Base-by-base conservation (phyloP, 176 grass and related monocot species). In the Luzula sylvatica region DNA sequence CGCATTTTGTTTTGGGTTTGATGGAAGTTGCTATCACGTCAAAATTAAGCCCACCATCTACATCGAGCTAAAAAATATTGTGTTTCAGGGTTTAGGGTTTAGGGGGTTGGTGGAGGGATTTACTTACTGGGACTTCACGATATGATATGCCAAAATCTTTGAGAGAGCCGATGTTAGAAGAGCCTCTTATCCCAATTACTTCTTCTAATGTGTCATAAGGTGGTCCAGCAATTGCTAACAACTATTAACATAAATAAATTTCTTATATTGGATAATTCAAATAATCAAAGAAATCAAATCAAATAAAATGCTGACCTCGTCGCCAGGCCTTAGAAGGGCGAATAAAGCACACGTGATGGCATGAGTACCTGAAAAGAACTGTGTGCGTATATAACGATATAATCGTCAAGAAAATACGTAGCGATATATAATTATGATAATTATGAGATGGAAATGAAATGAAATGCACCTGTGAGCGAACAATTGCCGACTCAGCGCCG, bases 311-410 rank as follows among this genome's bases (percentile, higher is more conserved):
- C 3, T 56, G 29, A 96, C 92, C 81, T 90, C 85, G 56, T 90
- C 67, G 1, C 81, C 92, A 50, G 85, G 92, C 42, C 81, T 85
- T 44, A 96, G 39, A 14, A 96, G 63, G 18, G 92, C 85, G 46
- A 96, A 96, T 41, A 96, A 42, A 38, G 92, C 85, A 73, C 81
- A 96, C 3, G 92, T 53, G 19, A 96, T 96, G 39, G 92, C 85
- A 20, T 90, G 92, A 3, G 85, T 90, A 42, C 92, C 92, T 20
- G 85, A 96, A 63, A 96, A 96, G 50, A 90, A 98, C 85, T 90
- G 61, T 14, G 5, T 35, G 30, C 9, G 30, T 2, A 35, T 4
- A 39, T 20, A 21, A 48, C 53, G 12, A 73, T 7, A 24, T 14
- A n/a, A 53, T 55, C 12, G 44, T 5, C 38, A 53, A n/a, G 13